These are phyloP conservation scores for Salvia rosmarinus DNA, from an alignment of 257 asterid species.

Conservation along the genomic window DNA sequence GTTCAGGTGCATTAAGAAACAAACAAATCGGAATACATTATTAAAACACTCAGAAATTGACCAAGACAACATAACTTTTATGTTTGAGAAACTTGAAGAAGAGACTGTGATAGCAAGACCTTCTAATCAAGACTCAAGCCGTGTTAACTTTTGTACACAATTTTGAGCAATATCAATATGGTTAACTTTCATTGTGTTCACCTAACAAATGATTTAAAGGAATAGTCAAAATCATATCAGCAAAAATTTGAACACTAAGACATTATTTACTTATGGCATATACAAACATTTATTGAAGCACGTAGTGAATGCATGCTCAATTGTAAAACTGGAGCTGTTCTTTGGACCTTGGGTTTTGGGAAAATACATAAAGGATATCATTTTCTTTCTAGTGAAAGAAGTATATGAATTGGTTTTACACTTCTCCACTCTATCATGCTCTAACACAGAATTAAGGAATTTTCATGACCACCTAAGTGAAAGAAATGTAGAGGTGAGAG, in stretches of 20 bases:
- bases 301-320: background rate
- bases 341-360: background rate
- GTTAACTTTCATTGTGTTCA: conserved; percentile 5
- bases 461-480: conserved; percentile 5
- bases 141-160: background rate
- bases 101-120: conserved; percentile 24
- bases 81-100: background rate
- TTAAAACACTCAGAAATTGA: conserved; percentile 5
- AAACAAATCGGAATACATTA: conserved; percentile 17
- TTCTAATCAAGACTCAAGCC: conserved; percentile 10
- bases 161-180: conserved; percentile 10
- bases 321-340: background rate
- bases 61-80: background rate
- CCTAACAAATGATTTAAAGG: conserved; percentile 18
- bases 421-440: background rate
- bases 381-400: background rate
- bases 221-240: conserved; percentile 10
- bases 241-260: background rate
- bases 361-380: background rate
- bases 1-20: conserved; percentile 19
- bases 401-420: background rate
- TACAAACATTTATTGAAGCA: conserved; percentile 15
- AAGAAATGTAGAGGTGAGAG: conserved; percentile 14
- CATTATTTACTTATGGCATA: conserved; percentile 1
- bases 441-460: conserved; percentile 8